Evolutionary conservation across 2,329 filamentous ascomycete genomes (phyloP).

Genomic region (Neurospora crassa): DNA sequence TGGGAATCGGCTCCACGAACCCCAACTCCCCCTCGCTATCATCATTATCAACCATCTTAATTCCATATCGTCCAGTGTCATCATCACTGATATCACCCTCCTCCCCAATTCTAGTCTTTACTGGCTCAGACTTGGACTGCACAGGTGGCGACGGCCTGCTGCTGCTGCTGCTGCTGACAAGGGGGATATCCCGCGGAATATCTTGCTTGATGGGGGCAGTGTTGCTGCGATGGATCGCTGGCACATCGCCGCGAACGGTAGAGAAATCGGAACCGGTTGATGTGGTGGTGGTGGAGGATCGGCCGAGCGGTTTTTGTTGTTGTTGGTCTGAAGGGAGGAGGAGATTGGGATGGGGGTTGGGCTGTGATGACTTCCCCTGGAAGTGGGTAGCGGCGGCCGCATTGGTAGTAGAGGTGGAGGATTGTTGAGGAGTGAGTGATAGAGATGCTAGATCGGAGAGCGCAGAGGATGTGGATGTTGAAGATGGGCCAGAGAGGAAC

Average conservation of each 20-base stretch:
- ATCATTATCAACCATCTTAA: constrained; percentile 19
- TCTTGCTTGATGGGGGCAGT: too few relatives aligned
- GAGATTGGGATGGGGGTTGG: not conserved
- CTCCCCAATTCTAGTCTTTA: not conserved
- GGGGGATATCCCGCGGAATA: too few relatives aligned
- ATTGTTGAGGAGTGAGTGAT: not conserved
- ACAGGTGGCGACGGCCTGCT: not conserved
- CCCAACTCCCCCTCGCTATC: constrained; percentile 9
- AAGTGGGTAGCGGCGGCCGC: not conserved
- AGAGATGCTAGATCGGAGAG: not conserved
- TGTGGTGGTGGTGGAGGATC: not conserved
- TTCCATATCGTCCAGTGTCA: constrained; percentile 9
- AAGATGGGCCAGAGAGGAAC: not conserved
- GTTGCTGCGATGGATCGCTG: too few relatives aligned
- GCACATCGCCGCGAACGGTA: not conserved
- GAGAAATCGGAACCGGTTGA: not conserved
- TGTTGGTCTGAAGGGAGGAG: not conserved
- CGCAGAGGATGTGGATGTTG: not conserved
- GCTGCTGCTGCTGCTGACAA: not conserved
- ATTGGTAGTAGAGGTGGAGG: not conserved
- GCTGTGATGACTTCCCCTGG: not conserved
- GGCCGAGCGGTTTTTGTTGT: not conserved
- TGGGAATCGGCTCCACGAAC: constrained; percentile 13
- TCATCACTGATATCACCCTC: constrained; percentile 1
- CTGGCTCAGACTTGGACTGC: not conserved